Evolutionary conservation across 2,329 filamentous ascomycete species (phyloP), one percentile per base, ranked within the genome.

Genomic region (Trichoderma koningii): DNA sequence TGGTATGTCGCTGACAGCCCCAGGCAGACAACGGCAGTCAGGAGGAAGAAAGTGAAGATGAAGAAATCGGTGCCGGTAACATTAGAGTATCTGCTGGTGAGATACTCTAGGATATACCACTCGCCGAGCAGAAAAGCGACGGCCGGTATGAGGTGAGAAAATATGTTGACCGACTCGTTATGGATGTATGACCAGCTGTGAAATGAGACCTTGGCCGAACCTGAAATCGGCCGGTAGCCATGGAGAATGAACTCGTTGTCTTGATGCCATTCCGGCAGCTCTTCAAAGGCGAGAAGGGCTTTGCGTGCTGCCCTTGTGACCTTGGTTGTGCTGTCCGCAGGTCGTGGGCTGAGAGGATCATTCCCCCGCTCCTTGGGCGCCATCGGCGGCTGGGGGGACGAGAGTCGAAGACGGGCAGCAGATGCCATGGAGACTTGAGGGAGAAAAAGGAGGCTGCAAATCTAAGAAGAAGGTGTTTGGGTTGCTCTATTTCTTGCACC

Each of bases 231-330:
- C 12, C 57, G 57, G 34, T 61, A 61, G 47, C 57, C 57, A 52
- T 61, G 57, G 42, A 28, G 57, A 21, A 61, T 61, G 38, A 51
- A 61, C n/a, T 61, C 57, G n/a, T 61, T 61, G 30, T 61, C 57
- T 15, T 52, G 57, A 61, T 61, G 57, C 57, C 57, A 61, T 30
- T 52, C 41, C 34, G 57, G 57, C n/a, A 61, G 57, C 21, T 61
- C 47, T 1, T 61, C 17, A 19, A 52, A 61, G 12, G 57, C 28
- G 23, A 61, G 47, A 44, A 61, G 57, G 28, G 30, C 38, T 21
- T 21, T 61, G 47, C 45, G 47, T 23, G 47, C 7, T 30, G 30
- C 30, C 30, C 21, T 61, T 51, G 12, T 23, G 23, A 38, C 21
- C 34, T 23, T 52, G 10, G 30, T 42, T 4, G 47, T 44, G 57